Conservation (phyloP, 2,329 filamentous ascomycete species). For the Rhynchosporium agropyri region DNA sequence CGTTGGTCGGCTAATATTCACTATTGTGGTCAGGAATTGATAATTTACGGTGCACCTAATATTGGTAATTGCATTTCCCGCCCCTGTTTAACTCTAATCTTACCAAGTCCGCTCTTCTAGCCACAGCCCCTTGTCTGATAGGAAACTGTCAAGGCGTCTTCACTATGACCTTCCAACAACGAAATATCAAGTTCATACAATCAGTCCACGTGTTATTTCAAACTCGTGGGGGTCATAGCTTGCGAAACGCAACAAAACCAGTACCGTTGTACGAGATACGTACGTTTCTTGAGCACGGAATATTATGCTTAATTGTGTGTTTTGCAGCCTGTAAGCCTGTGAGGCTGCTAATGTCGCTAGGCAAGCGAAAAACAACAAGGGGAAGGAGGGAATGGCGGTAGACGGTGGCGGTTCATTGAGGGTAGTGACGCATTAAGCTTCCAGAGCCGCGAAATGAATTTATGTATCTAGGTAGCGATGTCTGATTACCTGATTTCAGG, state of each 20-base stretch:
- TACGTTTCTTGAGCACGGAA: conserved; percentile 4
- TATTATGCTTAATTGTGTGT: conserved; percentile 7
- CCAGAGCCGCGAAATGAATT: neutral
- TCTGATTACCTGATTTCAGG: too few relatives aligned
- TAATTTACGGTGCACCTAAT: too few relatives aligned
- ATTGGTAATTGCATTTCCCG: too few relatives aligned
- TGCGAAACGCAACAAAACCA: conserved; percentile 11
- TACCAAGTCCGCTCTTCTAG: too few relatives aligned
- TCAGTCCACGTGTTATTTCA: neutral
- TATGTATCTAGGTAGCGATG: neutral
- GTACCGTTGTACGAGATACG: neutral
- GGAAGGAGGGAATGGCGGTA: neutral
- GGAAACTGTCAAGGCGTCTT: neutral
- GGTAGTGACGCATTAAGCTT: conserved; percentile 2
- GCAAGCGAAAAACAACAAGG: conserved; percentile 5
- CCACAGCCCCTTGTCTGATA: neutral
- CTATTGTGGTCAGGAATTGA: too few relatives aligned
- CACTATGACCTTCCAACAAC: neutral
- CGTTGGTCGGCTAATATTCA: too few relatives aligned
- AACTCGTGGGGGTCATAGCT: neutral
- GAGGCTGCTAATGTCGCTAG: neutral
- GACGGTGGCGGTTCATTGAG: neutral
- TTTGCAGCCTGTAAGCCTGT: conserved; percentile 8
- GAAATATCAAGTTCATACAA: neutral
- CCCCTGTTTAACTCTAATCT: too few relatives aligned